These are phyloP conservation scores for Durotheca rogersii DNA, from an alignment of 495 filamentous ascomycete species.

Conservation along the genomic window DNA sequence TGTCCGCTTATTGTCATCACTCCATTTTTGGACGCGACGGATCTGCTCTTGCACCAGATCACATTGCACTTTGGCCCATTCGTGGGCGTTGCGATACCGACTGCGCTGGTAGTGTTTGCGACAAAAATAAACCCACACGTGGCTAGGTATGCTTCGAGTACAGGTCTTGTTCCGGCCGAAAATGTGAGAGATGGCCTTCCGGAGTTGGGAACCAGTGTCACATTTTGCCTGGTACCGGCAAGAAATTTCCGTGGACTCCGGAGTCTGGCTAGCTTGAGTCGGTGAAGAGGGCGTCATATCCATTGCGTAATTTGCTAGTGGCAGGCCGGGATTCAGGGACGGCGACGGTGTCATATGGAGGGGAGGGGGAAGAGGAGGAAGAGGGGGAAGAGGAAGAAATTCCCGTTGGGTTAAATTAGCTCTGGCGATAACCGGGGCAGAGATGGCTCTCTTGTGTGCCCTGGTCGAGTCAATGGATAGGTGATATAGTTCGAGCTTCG, in stretches of 20 bases:
- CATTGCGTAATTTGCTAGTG: slow-evolving; percentile 12
- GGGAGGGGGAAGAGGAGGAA: background rate
- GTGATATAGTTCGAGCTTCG: slow-evolving; percentile 9
- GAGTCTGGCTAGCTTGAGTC: slow-evolving; percentile 13
- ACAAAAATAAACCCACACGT: slow-evolving; percentile 71
- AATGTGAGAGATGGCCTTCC: slow-evolving; percentile 80
- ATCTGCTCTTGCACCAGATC: slow-evolving; percentile 61
- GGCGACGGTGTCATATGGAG: background rate
- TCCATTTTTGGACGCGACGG: slow-evolving; percentile 60
- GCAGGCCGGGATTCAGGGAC: slow-evolving; percentile 3
- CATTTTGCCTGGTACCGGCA: slow-evolving; percentile 48
- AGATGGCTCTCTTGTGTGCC: slow-evolving; percentile 43
- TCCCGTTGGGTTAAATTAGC: slow-evolving; percentile 3
- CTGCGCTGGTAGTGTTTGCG: slow-evolving; percentile 83
- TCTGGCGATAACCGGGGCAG: slow-evolving; percentile 38
- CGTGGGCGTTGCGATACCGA: slow-evolving; percentile 62
- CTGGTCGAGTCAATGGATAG: slow-evolving; percentile 15
- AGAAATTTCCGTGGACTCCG: slow-evolving; percentile 11
- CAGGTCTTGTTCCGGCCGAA: slow-evolving; percentile 86
- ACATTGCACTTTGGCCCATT: slow-evolving; percentile 61
- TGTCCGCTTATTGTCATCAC: slow-evolving; percentile 37
- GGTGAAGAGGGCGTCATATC: slow-evolving; percentile 24
- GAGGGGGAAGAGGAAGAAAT: slow-evolving; percentile 4
- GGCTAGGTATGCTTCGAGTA: slow-evolving; percentile 64
- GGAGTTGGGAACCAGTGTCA: slow-evolving; percentile 51